phyloP scores from a whole-genome alignment of 1,284 basidiomycete species.

The Schizophyllum amplum region DNA sequence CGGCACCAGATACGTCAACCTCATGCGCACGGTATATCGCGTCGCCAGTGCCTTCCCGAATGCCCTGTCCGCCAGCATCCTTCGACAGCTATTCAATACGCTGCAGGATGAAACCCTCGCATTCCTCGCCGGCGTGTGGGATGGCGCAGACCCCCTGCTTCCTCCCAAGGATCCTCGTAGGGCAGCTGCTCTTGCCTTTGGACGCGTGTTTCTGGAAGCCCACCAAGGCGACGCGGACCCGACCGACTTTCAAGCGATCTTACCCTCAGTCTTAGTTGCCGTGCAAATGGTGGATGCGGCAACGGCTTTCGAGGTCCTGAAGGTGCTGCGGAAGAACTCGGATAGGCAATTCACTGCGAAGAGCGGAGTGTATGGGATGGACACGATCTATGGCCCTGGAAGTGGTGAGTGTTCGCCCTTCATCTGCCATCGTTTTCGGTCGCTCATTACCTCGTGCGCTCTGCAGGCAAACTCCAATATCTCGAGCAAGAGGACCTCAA shows the following conservation, averaged over 20 bases:
- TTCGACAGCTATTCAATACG: constrained; percentile 60
- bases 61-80: constrained; percentile 45
- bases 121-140: constrained; percentile 75
- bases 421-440: constrained; percentile 11
- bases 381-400: constrained; percentile 67
- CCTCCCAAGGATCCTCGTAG: constrained; percentile 23
- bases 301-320: neutral
- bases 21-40: constrained; percentile 56
- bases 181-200: constrained; percentile 49
- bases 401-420: constrained; percentile 34
- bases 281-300: constrained; percentile 30
- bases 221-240: constrained; percentile 42
- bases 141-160: constrained; percentile 17
- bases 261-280: constrained; percentile 72
- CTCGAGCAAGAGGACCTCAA: constrained; percentile 67
- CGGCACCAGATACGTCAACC: constrained; percentile 38
- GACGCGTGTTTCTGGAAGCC: constrained; percentile 74
- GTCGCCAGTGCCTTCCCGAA: constrained; percentile 47
- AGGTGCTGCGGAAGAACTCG: neutral
- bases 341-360: neutral
- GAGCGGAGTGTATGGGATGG: constrained; percentile 68
- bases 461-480: constrained; percentile 64
- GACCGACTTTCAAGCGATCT: constrained; percentile 79
- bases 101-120: constrained; percentile 68
- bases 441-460: constrained; percentile 2